phyloP scores from a whole-genome alignment of 73 alveolate species.

The Diophrys appendiculata region DNA sequence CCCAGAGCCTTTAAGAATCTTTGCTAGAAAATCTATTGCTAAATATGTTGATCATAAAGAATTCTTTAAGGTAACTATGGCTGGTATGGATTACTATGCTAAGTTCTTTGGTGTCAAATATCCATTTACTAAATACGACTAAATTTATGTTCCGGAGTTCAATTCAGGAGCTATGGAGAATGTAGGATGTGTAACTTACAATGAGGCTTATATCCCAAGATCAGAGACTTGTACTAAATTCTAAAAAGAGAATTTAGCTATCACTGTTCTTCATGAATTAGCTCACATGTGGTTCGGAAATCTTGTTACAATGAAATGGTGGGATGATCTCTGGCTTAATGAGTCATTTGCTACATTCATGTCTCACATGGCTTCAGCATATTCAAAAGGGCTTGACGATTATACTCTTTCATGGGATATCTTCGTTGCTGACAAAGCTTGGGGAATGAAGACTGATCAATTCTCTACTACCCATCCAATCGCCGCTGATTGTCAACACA shows the following conservation, averaged over 20 bases:
- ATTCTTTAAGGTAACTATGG: slow-evolving; percentile 85
- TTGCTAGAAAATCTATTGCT: slow-evolving; percentile 82
- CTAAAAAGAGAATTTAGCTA: slow-evolving; percentile 42
- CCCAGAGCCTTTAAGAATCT: slow-evolving; percentile 85
- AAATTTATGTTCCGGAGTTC: slow-evolving; percentile 94
- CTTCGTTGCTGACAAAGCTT: slow-evolving; percentile 78
- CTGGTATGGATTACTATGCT: slow-evolving; percentile 93
- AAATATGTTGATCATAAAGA: slow-evolving; percentile 79
- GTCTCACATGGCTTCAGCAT: slow-evolving; percentile 76
- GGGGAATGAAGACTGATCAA: slow-evolving; percentile 93
- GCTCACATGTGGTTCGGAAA: slow-evolving; percentile 94
- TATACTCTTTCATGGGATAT: slow-evolving; percentile 77
- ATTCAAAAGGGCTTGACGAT: slow-evolving; percentile 55
- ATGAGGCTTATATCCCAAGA: slow-evolving; percentile 60
- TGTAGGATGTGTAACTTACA: slow-evolving; percentile 82
- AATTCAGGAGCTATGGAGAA: slow-evolving; percentile 99
- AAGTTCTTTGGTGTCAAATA: slow-evolving; percentile 87
- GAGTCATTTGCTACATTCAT: slow-evolving; percentile 97
- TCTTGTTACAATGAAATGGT: slow-evolving; percentile 98
- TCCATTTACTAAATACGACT: slow-evolving; percentile 95
- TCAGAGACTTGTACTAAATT: slow-evolving; percentile 35
- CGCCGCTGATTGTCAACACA: slow-evolving; percentile 75
- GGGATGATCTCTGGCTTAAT: slow-evolving; percentile 99
- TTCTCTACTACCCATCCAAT: slow-evolving; percentile 94
- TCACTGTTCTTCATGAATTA: slow-evolving; percentile 75